Conservation (phyloP, 2,329 filamentous ascomycete genomes). For the Aspergillus sojae region DNA sequence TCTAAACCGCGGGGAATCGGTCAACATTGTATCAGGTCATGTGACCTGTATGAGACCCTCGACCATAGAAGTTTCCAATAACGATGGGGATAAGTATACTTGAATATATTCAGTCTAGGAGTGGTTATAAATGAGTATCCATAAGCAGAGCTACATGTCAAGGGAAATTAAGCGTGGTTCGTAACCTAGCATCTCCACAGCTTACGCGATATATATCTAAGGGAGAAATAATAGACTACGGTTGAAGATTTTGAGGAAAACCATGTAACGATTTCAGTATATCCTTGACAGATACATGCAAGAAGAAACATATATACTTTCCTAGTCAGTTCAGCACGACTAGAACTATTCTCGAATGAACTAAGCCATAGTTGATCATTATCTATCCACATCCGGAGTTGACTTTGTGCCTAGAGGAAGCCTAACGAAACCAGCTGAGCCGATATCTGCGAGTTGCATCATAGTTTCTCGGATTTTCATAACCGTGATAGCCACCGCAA, state of each 20-base stretch:
- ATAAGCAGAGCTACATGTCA: background rate
- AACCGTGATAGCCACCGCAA: constrained; percentile 59
- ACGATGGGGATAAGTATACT: background rate
- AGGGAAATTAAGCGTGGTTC: background rate
- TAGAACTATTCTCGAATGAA: background rate
- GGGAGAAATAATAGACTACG: background rate
- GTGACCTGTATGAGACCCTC: constrained; percentile 10
- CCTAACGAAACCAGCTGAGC: constrained; percentile 21
- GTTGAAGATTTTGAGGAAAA: background rate
- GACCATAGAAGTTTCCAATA: background rate
- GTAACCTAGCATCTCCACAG: background rate
- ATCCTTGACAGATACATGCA: background rate
- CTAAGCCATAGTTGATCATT: background rate
- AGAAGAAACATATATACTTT: background rate
- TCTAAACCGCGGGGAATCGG: constrained; percentile 22
- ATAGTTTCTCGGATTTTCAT: constrained; percentile 57
- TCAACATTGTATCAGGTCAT: constrained; percentile 12
- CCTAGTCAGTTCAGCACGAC: background rate
- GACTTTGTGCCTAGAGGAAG: background rate
- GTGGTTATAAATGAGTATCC: background rate
- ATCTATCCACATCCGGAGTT: constrained; percentile 20
- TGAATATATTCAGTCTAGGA: background rate
- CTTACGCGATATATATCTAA: background rate
- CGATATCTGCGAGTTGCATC: constrained; percentile 45
- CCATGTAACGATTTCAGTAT: background rate